Base-by-base conservation (phyloP, 768 basidiomycete genomes). In the Cystofilobasidium ferigula region DNA sequence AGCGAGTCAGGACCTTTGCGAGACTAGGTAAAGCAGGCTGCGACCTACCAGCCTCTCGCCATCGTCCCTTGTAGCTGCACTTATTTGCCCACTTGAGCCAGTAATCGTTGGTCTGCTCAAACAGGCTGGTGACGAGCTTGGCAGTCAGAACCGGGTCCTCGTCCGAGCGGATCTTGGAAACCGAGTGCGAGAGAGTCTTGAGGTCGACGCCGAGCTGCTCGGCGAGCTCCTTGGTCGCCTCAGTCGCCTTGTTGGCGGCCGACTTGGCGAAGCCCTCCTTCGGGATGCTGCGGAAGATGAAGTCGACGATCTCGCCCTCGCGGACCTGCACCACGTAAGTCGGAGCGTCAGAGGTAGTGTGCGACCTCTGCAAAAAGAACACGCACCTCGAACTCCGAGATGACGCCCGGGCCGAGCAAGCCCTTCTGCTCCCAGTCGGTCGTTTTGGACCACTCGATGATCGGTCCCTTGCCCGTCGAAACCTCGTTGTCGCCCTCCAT, bases 21-120 rank as follows among this genome's bases (percentile, higher is more conserved):
- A n/a, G n/a, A n/a, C n/a, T n/a, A n/a, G n/a, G n/a, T n/a, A n/a
- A n/a, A n/a, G n/a, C n/a, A n/a, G n/a, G n/a, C n/a, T n/a, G n/a
- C n/a, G n/a, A n/a, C n/a, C n/a, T n/a, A n/a, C n/a, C n/a, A 2
- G 87, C 85, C 75, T 99, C 95, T 71, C 93, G 87, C 95, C 95
- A 99, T 20, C 89, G 83, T 0, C 94, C 95, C 18, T 81, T 82
- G 76, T 99, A 99, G 0, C 87, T 90, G 38, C 87, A 89, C 70
- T 83, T 82, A n/a, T 83, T 80, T 71, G 95, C 86, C 93, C 93
- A 97, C 26, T 82, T 78, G 69, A 84, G 84, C 65, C 65, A 67
- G 54, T 62, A 68, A 1, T 47, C 14, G 30, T 62, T 68, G 18
- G 67, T 68, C 43, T 68, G 40, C n/a, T 40, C 26, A n/a, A 64